These are phyloP conservation scores for Acrocalymma vagum DNA, from an alignment of 2,329 filamentous ascomycete genomes.

Conservation along the genomic window DNA sequence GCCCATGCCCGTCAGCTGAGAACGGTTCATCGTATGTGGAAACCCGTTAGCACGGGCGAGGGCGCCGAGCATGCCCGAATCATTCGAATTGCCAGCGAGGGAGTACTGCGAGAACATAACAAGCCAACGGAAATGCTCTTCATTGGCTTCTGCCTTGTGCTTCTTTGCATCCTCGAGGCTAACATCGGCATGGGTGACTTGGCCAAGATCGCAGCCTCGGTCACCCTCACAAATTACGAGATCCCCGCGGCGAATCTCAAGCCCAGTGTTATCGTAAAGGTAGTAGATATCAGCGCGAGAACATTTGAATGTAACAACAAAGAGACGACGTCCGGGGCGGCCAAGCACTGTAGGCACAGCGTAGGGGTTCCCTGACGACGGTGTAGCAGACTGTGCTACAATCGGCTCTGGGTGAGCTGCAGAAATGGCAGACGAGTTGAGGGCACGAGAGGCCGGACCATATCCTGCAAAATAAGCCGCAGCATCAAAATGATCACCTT, in stretches of 20 bases:
- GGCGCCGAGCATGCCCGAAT: conserved; percentile 61
- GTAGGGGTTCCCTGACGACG: conserved; percentile 41
- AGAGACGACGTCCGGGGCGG: conserved; percentile 60
- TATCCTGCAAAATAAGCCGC: conserved; percentile 48
- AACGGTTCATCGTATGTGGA: conserved; percentile 43
- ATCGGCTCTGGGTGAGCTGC: conserved; percentile 45
- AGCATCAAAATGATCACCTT: conserved; percentile 63
- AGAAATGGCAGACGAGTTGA: conserved; percentile 46
- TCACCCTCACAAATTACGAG: conserved; percentile 98
- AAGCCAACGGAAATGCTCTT: conserved; percentile 97
- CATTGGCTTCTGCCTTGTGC: conserved; percentile 87
- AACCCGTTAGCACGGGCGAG: conserved; percentile 44
- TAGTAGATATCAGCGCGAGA: conserved; percentile 96
- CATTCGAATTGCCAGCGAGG: conserved; percentile 38
- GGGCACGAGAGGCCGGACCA: conserved; percentile 43
- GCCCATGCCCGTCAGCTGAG: conserved; percentile 63
- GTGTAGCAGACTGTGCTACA: conserved; percentile 27
- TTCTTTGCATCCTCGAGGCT: conserved; percentile 89
- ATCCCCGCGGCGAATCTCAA: conserved; percentile 89
- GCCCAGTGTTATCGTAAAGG: conserved; percentile 91
- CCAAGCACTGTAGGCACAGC: conserved; percentile 39
- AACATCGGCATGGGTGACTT: conserved; percentile 87
- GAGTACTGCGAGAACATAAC: conserved; percentile 91
- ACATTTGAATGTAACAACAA: conserved; percentile 96
- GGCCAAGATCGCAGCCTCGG: conserved; percentile 92